Conservation (phyloP, 768 basidiomycete genomes). For the Mycena sanguinolenta region DNA sequence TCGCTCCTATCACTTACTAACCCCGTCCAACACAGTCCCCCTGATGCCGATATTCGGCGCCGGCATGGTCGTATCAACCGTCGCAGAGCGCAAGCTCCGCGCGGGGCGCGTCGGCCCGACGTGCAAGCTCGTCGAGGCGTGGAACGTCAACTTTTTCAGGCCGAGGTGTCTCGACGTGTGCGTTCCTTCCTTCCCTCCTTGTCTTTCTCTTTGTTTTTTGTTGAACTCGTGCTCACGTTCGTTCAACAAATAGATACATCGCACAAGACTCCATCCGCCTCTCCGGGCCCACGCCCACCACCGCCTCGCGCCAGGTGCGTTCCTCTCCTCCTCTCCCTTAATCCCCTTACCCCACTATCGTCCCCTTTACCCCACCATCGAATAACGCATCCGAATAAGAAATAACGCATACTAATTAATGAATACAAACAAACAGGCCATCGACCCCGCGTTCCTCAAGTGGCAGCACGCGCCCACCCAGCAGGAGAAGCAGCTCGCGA, state of each 20-base stretch:
- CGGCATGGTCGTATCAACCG: conserved; percentile 29
- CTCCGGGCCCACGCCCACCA: conserved; percentile 31
- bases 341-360: too few species aligned
- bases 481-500: too few species aligned
- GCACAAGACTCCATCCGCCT: conserved; percentile 28
- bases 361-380: too few species aligned
- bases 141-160: conserved; percentile 35
- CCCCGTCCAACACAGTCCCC: conserved; percentile 19
- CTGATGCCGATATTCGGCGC: conserved; percentile 35
- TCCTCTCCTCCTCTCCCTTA: too few species aligned
- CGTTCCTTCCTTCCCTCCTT: conserved; percentile 16
- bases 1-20: too few species aligned
- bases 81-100: conserved; percentile 35
- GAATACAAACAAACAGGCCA: too few species aligned
- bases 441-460: too few species aligned
- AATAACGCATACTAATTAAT: too few species aligned
- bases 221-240: neutral
- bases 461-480: too few species aligned
- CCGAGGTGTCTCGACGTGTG: conserved; percentile 32
- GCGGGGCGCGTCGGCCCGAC: conserved; percentile 33
- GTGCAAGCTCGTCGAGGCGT: conserved; percentile 33
- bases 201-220: conserved; percentile 11
- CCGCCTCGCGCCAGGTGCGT: conserved; percentile 24
- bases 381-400: too few species aligned
- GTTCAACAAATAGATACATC: conserved; percentile 24